Conservation (phyloP, 1,284 basidiomycete species). For the Fereydounia khargensis region DNA sequence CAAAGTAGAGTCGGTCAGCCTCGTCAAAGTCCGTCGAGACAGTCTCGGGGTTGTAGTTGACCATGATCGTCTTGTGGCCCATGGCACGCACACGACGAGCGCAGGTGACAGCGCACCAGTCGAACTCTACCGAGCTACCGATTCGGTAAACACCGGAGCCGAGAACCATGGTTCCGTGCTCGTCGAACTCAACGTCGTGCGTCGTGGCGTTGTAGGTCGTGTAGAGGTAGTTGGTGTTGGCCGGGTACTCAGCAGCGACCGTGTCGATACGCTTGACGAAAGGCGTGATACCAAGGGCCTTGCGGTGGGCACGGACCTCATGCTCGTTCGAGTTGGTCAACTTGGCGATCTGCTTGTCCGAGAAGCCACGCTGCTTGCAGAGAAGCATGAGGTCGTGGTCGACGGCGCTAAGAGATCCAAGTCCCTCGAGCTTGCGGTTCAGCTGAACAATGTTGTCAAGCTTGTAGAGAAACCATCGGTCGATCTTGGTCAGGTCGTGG, state of each 20-base stretch:
- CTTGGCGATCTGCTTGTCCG: constrained; percentile 85
- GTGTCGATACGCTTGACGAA: constrained; percentile 99
- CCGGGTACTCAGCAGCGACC: constrained; percentile 96
- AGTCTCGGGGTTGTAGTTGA: constrained; percentile 99
- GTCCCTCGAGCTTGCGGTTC: constrained; percentile 52
- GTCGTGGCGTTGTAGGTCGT: constrained; percentile 97
- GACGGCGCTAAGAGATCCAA: constrained; percentile 65
- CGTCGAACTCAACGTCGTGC: constrained; percentile 94
- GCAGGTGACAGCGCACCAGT: constrained; percentile 99
- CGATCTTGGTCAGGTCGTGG: constrained; percentile 94
- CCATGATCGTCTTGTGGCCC: constrained; percentile 95
- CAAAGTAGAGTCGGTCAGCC: constrained; percentile 96
- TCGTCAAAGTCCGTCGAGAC: constrained; percentile 99
- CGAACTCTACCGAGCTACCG: constrained; percentile 97
- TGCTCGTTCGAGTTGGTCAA: constrained; percentile 69
- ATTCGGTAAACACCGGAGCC: constrained; percentile 98
- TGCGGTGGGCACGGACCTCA: constrained; percentile 78
- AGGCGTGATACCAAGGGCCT: constrained; percentile 82
- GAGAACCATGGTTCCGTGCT: constrained; percentile 98
- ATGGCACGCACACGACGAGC: constrained; percentile 84
- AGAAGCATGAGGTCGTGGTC: constrained; percentile 52
- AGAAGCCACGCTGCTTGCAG: constrained; percentile 67
- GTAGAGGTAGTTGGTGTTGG: constrained; percentile 98
- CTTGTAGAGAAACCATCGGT: constrained; percentile 97
- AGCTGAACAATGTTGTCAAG: constrained; percentile 84